A percentile compares a stretch with the other conserved stretches of the same genome.
These are phyloP conservation scores for Pecoramyces ruminantium DNA, from an alignment of 192 early-diverging fungal species.

Conservation along the genomic window DNA sequence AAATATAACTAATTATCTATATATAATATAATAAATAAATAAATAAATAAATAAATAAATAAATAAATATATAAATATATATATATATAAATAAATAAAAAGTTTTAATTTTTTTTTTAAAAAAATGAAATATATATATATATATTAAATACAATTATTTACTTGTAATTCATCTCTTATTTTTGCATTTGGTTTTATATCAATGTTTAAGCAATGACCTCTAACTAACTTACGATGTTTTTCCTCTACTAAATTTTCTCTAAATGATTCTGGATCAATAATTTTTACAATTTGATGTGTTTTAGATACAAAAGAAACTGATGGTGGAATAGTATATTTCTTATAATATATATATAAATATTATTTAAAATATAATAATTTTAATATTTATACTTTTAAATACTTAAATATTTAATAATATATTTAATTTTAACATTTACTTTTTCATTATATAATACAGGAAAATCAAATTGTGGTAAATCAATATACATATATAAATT, in stretches of 20 bases:
- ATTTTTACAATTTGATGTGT: conserved; percentile 27
- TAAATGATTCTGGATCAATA: conserved; percentile 65
- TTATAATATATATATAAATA: conserved; percentile 5
- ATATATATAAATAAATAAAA: no score
- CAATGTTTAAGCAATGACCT: conserved; percentile 77
- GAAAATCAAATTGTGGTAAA: conserved; percentile 91
- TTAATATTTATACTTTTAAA: no score
- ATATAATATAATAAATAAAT: no score
- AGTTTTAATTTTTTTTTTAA: no score
- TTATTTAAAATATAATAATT: no score
- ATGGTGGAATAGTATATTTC: conserved; percentile 32
- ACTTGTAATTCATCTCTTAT: conserved; percentile 92
- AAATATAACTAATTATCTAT: no score
- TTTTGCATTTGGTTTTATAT: conserved; percentile 93
- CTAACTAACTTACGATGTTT: conserved; percentile 82
- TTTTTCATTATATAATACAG: conserved; percentile 81
- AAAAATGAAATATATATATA: no score
- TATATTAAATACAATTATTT: conserved; percentile 3
- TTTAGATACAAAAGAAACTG: conserved; percentile 6
- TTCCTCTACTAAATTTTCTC: conserved; percentile 89
- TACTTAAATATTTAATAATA: no score
- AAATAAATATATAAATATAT: no score
- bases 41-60: no score
- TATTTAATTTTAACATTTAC: conserved; percentile 3
- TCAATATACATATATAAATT: conserved; percentile 69